phyloP scores from a whole-genome alignment of 345 rosid species.

The Eucalyptus cloeziana region DNA sequence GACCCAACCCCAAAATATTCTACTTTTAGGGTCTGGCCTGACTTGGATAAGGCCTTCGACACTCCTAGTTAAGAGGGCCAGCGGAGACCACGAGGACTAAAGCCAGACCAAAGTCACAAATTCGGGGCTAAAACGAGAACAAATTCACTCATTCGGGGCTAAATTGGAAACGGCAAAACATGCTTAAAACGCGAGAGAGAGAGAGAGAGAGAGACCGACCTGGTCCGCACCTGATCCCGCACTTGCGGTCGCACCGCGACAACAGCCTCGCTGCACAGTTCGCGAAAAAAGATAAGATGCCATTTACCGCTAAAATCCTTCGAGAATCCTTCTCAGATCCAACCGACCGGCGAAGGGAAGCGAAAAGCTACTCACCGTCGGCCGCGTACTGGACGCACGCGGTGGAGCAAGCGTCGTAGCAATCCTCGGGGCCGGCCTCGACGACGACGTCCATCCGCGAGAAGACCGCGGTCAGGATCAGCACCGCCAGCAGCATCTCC shows the following conservation, averaged over 20 bases:
- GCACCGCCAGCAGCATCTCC: neutral
- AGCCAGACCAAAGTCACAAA: neutral
- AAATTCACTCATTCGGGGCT: neutral
- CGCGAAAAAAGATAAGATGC: neutral
- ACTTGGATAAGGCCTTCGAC: no score
- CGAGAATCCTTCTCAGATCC: no score
- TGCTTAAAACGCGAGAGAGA: neutral
- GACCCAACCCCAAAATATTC: no score
- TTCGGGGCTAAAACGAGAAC: neutral
- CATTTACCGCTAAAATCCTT: neutral
- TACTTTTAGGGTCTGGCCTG: no score
- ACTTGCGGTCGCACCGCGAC: constrained; percentile 38
- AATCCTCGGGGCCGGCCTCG: constrained; percentile 13
- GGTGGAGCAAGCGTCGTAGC: constrained; percentile 42
- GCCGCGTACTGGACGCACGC: constrained; percentile 15
- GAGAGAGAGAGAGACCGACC: neutral
- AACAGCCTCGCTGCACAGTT: constrained; percentile 24
- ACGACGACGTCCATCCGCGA: constrained; percentile 2
- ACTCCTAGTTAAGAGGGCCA: neutral
- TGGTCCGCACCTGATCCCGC: constrained; percentile 36
- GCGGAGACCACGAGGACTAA: neutral
- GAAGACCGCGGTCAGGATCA: neutral
- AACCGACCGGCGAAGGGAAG: neutral
- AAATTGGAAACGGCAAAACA: neutral
- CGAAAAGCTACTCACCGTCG: constrained; percentile 4